Percentiles rank a stretch among this genome's conserved stretches.
Evolutionary conservation across 2,329 filamentous ascomycete genomes (phyloP).

Genomic region (Bipolaris victoriae): DNA sequence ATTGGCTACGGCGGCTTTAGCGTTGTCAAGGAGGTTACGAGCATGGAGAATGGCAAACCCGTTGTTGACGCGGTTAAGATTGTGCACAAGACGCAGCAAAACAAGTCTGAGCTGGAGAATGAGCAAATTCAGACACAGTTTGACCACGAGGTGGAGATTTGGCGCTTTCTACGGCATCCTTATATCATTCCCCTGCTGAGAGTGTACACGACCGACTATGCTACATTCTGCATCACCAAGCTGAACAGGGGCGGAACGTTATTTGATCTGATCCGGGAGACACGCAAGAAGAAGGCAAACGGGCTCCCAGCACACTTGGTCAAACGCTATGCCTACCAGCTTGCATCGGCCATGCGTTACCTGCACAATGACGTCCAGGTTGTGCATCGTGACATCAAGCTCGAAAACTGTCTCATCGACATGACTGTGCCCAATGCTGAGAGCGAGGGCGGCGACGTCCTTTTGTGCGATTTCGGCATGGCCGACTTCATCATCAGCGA

Average conservation of each 20-base stretch:
- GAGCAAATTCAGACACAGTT: constrained; percentile 70
- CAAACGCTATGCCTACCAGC: constrained; percentile 66
- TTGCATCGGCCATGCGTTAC: constrained; percentile 69
- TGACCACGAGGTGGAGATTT: constrained; percentile 71
- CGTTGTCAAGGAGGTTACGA: constrained; percentile 69
- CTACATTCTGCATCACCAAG: constrained; percentile 72
- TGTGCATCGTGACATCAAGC: constrained; percentile 71
- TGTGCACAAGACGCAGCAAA: constrained; percentile 64
- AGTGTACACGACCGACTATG: constrained; percentile 70
- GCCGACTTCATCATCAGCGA: constrained; percentile 69
- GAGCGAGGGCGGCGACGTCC: constrained; percentile 60
- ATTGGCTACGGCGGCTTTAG: constrained; percentile 72
- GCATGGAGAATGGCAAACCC: constrained; percentile 61
- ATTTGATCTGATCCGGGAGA: constrained; percentile 65
- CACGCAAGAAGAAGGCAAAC: constrained; percentile 50
- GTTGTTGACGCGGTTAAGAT: constrained; percentile 70
- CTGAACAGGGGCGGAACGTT: constrained; percentile 68
- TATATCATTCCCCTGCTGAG: constrained; percentile 67
- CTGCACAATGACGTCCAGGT: constrained; percentile 71
- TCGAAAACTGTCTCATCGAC: constrained; percentile 71
- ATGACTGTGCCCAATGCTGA: constrained; percentile 57
- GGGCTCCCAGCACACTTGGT: constrained; percentile 61
- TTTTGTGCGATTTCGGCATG: constrained; percentile 73
- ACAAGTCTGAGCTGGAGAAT: constrained; percentile 65
- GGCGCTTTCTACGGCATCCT: constrained; percentile 68